phyloP scores from a whole-genome alignment of 1,284 basidiomycete genomes.

The Wolfiporia cocos region DNA sequence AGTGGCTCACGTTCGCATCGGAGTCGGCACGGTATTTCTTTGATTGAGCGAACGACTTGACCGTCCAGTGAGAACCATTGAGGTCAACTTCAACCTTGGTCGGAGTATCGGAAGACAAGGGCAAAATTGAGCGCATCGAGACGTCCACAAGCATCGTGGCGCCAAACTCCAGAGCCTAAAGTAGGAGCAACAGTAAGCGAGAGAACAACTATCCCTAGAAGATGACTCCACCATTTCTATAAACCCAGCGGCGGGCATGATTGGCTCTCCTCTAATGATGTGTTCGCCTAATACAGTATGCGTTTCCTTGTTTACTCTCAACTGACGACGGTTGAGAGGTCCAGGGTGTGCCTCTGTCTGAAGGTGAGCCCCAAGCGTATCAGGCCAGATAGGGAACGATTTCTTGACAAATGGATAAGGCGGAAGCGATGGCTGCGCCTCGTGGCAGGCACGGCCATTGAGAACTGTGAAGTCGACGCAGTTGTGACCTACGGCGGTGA shows the following conservation, averaged over 20 bases:
- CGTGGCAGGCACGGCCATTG: conserved; percentile 2
- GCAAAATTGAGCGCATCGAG: conserved; percentile 16
- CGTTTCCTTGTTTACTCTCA: conserved; percentile 28
- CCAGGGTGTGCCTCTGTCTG: conserved; percentile 21
- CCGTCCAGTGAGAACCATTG: conserved; percentile 24
- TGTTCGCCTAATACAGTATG: conserved; percentile 34
- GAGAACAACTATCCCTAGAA: background rate
- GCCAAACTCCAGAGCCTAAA: conserved; percentile 17
- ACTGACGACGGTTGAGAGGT: conserved; percentile 26
- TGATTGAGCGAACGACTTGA: conserved; percentile 10
- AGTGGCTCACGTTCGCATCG: background rate
- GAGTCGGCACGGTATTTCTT: background rate
- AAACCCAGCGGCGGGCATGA: conserved; percentile 39
- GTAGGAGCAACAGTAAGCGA: background rate
- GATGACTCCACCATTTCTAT: conserved; percentile 33
- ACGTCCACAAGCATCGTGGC: conserved; percentile 18
- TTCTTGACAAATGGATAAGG: conserved; percentile 17
- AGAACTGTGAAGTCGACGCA: conserved; percentile 14
- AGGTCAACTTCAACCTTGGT: conserved; percentile 19
- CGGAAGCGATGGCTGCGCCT: conserved; percentile 2
- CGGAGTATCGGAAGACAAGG: conserved; percentile 25
- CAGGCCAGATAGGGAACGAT: conserved; percentile 8
- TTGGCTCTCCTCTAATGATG: conserved; percentile 33
- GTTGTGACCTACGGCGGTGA: conserved; percentile 12
- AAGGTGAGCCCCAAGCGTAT: conserved; percentile 9